Evolutionary conservation across 441 rosid genomes (phyloP).

Genomic region (Arabidopsis hybrid): DNA sequence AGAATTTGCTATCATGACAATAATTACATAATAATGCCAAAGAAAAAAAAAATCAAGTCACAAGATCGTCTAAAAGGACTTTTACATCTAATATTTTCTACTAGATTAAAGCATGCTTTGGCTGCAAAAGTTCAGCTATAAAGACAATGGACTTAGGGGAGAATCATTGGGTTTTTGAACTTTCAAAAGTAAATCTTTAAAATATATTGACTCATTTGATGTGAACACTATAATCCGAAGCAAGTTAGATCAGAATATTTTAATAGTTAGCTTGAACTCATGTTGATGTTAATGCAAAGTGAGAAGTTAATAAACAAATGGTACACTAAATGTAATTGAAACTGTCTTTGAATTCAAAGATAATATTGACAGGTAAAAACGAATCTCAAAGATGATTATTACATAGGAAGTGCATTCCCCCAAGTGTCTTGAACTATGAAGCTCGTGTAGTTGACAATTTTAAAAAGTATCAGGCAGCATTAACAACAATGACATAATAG

Average conservation of each 20-base stretch:
- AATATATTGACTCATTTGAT: slow-evolving; percentile 1
- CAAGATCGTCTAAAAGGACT: background rate
- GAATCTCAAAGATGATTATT: background rate
- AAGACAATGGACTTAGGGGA: background rate
- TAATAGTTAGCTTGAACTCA: slow-evolving; percentile 6
- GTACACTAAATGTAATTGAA: background rate
- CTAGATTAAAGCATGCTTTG: slow-evolving; percentile 9
- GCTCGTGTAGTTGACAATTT: slow-evolving; percentile 7
- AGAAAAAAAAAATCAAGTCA: background rate
- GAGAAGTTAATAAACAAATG: slow-evolving; percentile 8
- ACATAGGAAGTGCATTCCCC: background rate
- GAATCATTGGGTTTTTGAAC: background rate
- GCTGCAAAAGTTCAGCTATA: slow-evolving; percentile 16
- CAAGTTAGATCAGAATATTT: background rate
- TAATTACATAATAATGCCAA: slow-evolving; percentile 20
- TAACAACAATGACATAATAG: slow-evolving; percentile 7
- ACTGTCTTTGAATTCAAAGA: background rate
- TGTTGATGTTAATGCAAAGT: background rate
- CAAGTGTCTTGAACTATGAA: slow-evolving; percentile 17
- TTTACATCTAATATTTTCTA: background rate
- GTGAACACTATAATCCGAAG: background rate
- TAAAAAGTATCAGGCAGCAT: slow-evolving; percentile 16
- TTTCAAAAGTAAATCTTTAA: background rate
- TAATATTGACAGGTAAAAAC: slow-evolving; percentile 7
- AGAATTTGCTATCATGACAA: slow-evolving; percentile 14